Base-by-base conservation (phyloP, 768 basidiomycete genomes). In the Amanita pseudoporphyria region DNA sequence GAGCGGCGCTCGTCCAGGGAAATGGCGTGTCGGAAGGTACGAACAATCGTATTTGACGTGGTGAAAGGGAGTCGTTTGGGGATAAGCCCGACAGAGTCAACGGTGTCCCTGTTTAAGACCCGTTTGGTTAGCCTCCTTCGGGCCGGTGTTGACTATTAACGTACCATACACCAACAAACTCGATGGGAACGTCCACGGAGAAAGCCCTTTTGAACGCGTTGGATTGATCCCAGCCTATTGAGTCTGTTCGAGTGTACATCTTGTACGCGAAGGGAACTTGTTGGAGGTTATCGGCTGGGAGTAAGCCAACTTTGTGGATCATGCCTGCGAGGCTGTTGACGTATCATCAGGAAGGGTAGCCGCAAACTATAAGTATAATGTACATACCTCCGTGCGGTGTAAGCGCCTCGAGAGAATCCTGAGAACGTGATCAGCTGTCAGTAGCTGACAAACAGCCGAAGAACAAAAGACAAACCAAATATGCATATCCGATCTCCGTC, bases 391-490 rank as follows among this genome's bases (percentile, higher is more conserved):
- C 81, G 67, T 12, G 81, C 80, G 0, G 78, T 80, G 60, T 80
- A 81, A 6, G 79, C 78, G 12, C 82, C 82, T 30, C 84, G 69
- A 28, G 80, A 82, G 60, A 86, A 84, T 0, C 71, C 69, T 70
- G 44, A 19, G 32, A 1, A 22, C 35, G 7, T 13, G 3, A 18
- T 24, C 14, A 2, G 21, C 33, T 18, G 14, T 39, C 18, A n/a
- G n/a, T n/a, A 24, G 21, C 26, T 28, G 26, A 28, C 7, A 7
- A 28, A 28, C n/a, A n/a, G n/a, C n/a, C n/a, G n/a, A n/a, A n/a
- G n/a, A n/a, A n/a, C n/a, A n/a, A n/a, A n/a, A n/a, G n/a, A n/a
- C n/a, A n/a, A n/a, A n/a, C n/a, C n/a, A n/a, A n/a, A n/a, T n/a
- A n/a, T n/a, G n/a, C n/a, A n/a, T n/a, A n/a, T n/a, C n/a, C n/a